Base-by-base conservation (phyloP, 73 alveolate genomes). In the Paramecium caudatum region DNA sequence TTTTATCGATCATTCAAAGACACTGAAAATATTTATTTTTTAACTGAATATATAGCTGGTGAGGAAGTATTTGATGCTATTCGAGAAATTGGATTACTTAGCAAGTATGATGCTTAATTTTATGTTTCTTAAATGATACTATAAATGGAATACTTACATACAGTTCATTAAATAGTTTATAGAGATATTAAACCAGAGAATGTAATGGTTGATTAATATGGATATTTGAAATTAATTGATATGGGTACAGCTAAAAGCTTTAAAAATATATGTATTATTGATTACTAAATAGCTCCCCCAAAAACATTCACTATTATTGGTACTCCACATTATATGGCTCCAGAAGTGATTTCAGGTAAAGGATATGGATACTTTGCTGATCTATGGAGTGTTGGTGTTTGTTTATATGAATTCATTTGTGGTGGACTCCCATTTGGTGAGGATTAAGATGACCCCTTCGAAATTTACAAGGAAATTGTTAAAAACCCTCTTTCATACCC, bases 391-490 rank as follows among this genome's bases (percentile, higher is more conserved):
- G 93, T 65, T 2, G 88, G 93, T 25, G 48, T 45, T 63, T 37
- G 84, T 43, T 50, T 43, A 19, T 61, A 62, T 84, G 47, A 50
- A 55, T 50, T 82, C 17, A 85, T 94, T 49, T 94, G 95, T 86
- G 97, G 97, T 12, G 95, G 91, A 9, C 92, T 94, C 8, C 95
- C 97, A 46, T 94, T 91, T 82, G 95, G 91, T 9, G 97, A 91
- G 47, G 94, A 69, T 27, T 90, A 69, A 30, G 95, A 93, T 32
- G 97, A 94, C 61, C 94, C 95, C 2, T 87, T 91, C 74, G 95
- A 91, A 90, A 94, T 94, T 7, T 94, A 94, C 81, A 90, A 91
- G 65, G 94, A 90, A 41, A 91, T 94, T 32, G 91, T 93, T 1
- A 70, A 82, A 47, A 90, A 85, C 19, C 50, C 88, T 21, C 1